Base-by-base conservation (phyloP, 2,329 filamentous ascomycete genomes). In the Aspergillus proliferans region DNA sequence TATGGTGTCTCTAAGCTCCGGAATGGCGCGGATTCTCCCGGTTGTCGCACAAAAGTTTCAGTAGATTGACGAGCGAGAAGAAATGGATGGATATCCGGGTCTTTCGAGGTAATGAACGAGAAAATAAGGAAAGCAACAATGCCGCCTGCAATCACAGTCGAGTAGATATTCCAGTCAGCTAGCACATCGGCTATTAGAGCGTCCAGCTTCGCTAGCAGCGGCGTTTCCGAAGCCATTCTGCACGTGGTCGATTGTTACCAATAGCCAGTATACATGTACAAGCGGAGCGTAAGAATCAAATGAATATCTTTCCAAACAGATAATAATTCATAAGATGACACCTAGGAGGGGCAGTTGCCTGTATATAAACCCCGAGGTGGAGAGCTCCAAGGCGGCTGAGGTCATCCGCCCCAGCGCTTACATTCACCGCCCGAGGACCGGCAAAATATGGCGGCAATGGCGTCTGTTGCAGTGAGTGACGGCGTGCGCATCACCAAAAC, bases 11-110 rank as follows among this genome's bases (percentile, higher is more conserved):
- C 86, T 50, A 88, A 82, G n/a, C 87, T 88, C 51, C 93, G 81
- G 70, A 92, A 95, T 52, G 89, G 74, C 43, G 93, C 85, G 38
- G 89, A 95, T 70, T 97, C 87, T 57, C 88, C 86, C 50, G 87
- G 82, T 59, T 92, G 84, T 59, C 93, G 82, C 47, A 97, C 86
- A 10, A 85, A 82, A 7, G 88, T 87, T 45, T 86, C 79, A 55
- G 84, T 78, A 2, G 89, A 82, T 75, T 97, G 93, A 47, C 92
- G 83, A 48, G 88, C 87, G 24, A 98, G 84, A 43, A 97, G 80
- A 69, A 95, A 84, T 30, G 93, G 92, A 69, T 97, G 93, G 4
- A 87, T 86, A 73, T 98, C 93, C 5, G 93, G 87, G 47, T 96
- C 92, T 52, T 82, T 80, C 45, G 81, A 79, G 52, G 82, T 82